Base-by-base conservation (phyloP, 108 stramenopile species). In the Pseudonitzschia pungens region DNA sequence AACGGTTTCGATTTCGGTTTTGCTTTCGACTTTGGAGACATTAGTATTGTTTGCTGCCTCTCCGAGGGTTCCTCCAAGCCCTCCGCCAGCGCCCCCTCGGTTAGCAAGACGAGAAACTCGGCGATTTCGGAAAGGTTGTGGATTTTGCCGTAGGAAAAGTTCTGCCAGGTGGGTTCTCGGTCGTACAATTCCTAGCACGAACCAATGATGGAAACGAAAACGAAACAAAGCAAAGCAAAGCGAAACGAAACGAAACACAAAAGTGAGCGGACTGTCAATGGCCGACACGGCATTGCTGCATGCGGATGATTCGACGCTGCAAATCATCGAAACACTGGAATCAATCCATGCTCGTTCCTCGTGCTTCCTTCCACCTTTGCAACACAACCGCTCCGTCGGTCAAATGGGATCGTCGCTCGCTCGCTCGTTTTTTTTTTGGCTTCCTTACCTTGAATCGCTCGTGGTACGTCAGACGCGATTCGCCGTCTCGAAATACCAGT, bases 381-480 rank as follows among this genome's bases (percentile, higher is more conserved):
- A n/a, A n/a, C n/a, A n/a, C n/a, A n/a, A n/a, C n/a, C n/a, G n/a
- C n/a, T n/a, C n/a, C n/a, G n/a, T n/a, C n/a, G n/a, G n/a, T 58
- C 27, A 5, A 58, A 15, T 58, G 29, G 0, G 1, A 21, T 40
- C 5, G 14, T 40, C 0, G n/a, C n/a, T n/a, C n/a, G n/a, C n/a
- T n/a, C n/a, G n/a, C n/a, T n/a, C n/a, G n/a, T n/a, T n/a, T n/a
- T n/a, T n/a, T n/a, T n/a, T n/a, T n/a, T n/a, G n/a, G n/a, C n/a
- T n/a, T 62, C 4, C 60, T 57, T 52, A 75, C 65, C 43, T 57
- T 22, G 55, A 71, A 71, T 41, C 11, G 22, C 41, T 71, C 41
- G 21, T 15, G 58, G 28, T 71, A 71, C 58, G 44, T 22, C n/a
- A 71, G 58, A 21, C 57, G 56, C 57, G 40, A 31, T 29, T 33